Percentiles rank a stretch among this genome's conserved stretches.
phyloP scores from a whole-genome alignment of 176 grass and related monocot genomes.

The Olyra latifolia region DNA sequence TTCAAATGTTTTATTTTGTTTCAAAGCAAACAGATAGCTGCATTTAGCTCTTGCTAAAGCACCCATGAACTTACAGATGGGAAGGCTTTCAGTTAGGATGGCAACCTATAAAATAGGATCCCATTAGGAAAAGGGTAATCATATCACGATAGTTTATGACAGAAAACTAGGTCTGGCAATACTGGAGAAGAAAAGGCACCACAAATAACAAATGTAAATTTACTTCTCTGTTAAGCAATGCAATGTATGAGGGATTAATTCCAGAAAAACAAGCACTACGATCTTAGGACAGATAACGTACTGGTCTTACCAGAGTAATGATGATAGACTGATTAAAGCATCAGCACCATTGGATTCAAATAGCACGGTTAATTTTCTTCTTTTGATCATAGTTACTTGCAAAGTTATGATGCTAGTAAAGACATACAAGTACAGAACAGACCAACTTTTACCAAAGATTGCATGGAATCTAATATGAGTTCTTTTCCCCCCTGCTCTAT shows the following conservation, averaged over 20 bases:
- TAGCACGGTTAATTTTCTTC: constrained; percentile 28
- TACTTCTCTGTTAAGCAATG: constrained; percentile 47
- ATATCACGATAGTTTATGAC: constrained; percentile 25
- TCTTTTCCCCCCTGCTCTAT: background rate
- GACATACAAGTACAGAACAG: constrained; percentile 38
- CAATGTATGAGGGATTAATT: background rate
- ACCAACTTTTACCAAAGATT: constrained; percentile 32
- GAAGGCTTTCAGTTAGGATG: constrained; percentile 14
- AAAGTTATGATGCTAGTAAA: constrained; percentile 32
- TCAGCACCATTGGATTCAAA: constrained; percentile 21
- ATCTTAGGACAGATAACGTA: constrained; percentile 28
- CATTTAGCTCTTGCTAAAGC: constrained; percentile 27
- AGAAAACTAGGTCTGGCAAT: constrained; percentile 33
- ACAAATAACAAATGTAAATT: background rate
- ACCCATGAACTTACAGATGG: background rate
- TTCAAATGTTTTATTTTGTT: constrained; percentile 40
- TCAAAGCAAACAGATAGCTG: constrained; percentile 37
- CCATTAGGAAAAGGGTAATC: constrained; percentile 30
- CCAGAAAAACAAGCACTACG: constrained; percentile 7
- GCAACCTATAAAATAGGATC: constrained; percentile 31
- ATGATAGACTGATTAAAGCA: constrained; percentile 43
- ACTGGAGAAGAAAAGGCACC: constrained; percentile 23
- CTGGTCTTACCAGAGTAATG: constrained; percentile 31
- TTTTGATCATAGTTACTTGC: constrained; percentile 30
- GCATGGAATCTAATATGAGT: background rate